Base-by-base conservation (phyloP, 768 basidiomycete species). In the Coprinopsis sp. region DNA sequence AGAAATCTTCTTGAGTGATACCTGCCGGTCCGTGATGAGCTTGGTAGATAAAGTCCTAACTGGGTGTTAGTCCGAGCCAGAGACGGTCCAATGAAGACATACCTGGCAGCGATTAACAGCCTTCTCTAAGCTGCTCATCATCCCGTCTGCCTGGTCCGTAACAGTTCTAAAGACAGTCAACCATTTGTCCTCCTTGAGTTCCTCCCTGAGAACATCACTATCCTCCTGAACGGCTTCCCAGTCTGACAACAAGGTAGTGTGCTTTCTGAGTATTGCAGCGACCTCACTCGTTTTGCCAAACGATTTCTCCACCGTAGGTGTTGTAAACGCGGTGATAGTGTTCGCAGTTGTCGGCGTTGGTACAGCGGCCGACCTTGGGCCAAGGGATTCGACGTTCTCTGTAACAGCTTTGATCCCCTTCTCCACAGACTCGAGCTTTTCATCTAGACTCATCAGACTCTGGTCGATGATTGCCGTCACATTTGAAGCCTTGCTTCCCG, bases 121-220 rank as follows among this genome's bases (percentile, higher is more conserved):
- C 64, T 95, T 98, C 69, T 97, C 91, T 54, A 99, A 68, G 58
- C 89, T 90, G 23, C 81, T 81, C 91, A 98, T 95, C 95, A 98
- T 96, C 21, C 91, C 91, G 61, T 93, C 91, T 33, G 95, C 94
- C 63, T 97, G 94, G 58, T 93, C 87, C 33, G 91, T 84, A 47
- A 92, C 89, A 4, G 90, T 94, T 54, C 93, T 79, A 66, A 97
- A 97, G 18, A 97, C 90, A 10, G 87, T 87, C 56, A 98, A 74
- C 91, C 91, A 96, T 57, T 94, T 94, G 66, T 97, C 95, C 65
- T 97, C 95, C 67, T 90, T 93, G 53, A 98, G 72, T 65, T 99
- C 96, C 58, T 94, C 91, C 52, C 85, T 74, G 48, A 97, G 66
- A 22, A 84, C 80, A 34, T 87, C 83, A 45, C 84, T 87, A 56